These are phyloP conservation scores for Vitis amurensis DNA, from an alignment of 164 flowering plant genomes.

Conservation along the genomic window DNA sequence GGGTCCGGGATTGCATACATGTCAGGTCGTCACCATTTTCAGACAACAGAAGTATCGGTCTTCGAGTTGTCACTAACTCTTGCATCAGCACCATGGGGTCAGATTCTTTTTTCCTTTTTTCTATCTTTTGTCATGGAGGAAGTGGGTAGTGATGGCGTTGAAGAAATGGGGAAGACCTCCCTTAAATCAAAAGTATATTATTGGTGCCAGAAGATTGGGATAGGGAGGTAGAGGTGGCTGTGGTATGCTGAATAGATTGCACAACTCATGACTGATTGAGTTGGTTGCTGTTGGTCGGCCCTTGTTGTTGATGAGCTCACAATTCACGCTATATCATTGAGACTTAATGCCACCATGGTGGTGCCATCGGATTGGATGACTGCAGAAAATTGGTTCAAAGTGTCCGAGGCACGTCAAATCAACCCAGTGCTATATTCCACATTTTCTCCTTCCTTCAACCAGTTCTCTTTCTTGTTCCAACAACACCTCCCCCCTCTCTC, in stretches of 20 bases:
- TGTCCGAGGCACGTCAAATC: slow-evolving; percentile 1
- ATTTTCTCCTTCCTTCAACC: neutral
- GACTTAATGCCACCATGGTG: neutral
- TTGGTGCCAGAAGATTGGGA: neutral
- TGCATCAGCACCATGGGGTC: slow-evolving; percentile 43
- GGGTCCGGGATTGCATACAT: slow-evolving; percentile 51
- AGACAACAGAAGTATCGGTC: slow-evolving; percentile 37
- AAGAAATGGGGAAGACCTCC: slow-evolving; percentile 18
- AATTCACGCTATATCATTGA: neutral
- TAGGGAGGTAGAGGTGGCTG: neutral
- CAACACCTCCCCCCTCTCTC: neutral
- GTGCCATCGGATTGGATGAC: slow-evolving; percentile 6
- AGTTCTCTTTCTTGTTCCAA: slow-evolving; percentile 3
- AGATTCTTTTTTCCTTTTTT: slow-evolving; percentile 4
- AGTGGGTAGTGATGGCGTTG: slow-evolving; percentile 31
- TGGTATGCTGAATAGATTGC: neutral
- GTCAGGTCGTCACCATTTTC: slow-evolving; percentile 47
- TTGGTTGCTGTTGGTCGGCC: neutral
- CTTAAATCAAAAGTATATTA: neutral
- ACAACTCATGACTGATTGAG: neutral
- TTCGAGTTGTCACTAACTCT: slow-evolving; percentile 41
- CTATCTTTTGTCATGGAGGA: slow-evolving; percentile 17
- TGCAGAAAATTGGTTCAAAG: neutral
- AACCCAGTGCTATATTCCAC: slow-evolving; percentile 3
- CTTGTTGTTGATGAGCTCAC: neutral